Evolutionary conservation across 2,329 filamentous ascomycete genomes (phyloP).

Genomic region (Aureobasidium lini): DNA sequence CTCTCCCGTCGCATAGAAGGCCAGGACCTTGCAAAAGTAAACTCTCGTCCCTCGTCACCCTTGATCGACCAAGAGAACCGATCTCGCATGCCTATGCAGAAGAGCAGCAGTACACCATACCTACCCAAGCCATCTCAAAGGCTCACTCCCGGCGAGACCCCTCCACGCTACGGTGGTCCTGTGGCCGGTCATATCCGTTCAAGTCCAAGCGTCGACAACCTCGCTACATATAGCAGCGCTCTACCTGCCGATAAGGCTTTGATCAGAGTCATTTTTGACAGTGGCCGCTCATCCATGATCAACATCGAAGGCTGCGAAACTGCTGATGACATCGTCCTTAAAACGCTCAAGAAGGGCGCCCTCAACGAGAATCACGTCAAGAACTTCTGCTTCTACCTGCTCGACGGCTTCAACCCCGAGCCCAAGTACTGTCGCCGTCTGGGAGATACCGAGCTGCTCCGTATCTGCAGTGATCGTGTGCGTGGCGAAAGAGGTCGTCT

Average conservation of each 20-base stretch:
- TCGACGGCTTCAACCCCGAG: conserved; percentile 77
- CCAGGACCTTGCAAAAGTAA: conserved; percentile 43
- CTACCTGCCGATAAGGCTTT: conserved; percentile 80
- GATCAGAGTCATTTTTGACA: conserved; percentile 88
- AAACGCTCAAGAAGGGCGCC: conserved; percentile 79
- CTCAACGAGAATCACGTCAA: conserved; percentile 84
- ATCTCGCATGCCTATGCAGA: conserved; percentile 36
- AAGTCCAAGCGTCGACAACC: conserved; percentile 76
- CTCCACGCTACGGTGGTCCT: conserved; percentile 35
- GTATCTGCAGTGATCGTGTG: conserved; percentile 79
- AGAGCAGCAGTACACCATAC: conserved; percentile 51
- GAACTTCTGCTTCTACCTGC: conserved; percentile 94
- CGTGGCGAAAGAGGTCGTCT: conserved; percentile 82
- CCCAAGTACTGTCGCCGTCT: conserved; percentile 73
- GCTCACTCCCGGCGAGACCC: conserved; percentile 47
- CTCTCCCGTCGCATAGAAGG: conserved; percentile 40
- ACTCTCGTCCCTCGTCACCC: conserved; percentile 66
- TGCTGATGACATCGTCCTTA: conserved; percentile 85
- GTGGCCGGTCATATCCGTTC: conserved; percentile 66
- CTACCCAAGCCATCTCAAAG: conserved; percentile 45
- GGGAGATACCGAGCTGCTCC: conserved; percentile 79
- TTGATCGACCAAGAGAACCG: conserved; percentile 51
- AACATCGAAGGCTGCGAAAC: conserved; percentile 88
- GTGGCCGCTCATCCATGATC: conserved; percentile 85
- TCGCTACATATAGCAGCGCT: conserved; percentile 66